Evolutionary conservation across 1,284 basidiomycete genomes (phyloP), one percentile per base, ranked within the genome.

Genomic region (Tilletia setariae): DNA sequence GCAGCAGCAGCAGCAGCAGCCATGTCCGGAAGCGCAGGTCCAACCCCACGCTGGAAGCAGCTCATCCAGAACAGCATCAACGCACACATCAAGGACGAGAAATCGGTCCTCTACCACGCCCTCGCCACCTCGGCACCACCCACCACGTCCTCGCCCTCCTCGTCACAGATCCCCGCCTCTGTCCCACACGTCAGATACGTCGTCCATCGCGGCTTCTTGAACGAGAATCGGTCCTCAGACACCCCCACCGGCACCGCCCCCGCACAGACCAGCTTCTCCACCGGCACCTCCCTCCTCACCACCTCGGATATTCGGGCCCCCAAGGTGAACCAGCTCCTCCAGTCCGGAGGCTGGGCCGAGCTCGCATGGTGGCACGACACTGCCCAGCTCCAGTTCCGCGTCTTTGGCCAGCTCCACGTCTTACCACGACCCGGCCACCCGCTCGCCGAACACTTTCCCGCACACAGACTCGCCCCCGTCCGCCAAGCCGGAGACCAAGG

Each of bases 161-260:
- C 71, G 15, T 68, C 35, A 13, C 71, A 70, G 21, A 25, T 30
- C 1, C 19, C 19, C 49, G 25, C 16, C 49, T 19, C 21, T 25
- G 28, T 30, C 23, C 71, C 79, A 1, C 79, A 76, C 47, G 76
- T 76, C 0, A 72, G 82, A 6, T 82, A 80, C 68, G 80, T 84
- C 35, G 80, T 84, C 3, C 83, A 84, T 70, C 79, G 83, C 19
- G 83, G 83, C 0, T 82, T 84, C 62, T 77, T 82, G 64, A 83
- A 83, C 74, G 79, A 83, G 69, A 74, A 80, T 70, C 80, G 74
- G 56, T 77, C 64, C 64, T 72, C 61, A 21, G 78, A 70, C 63
- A 72, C 64, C 35, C 62, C 30, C 66, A 72, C 69, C 42, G 81
- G 79, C 25, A 70, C 70, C 35, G 77, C 69, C 56, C 66, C 68